These are phyloP conservation scores for Eutrema heterophyllum DNA, from an alignment of 345 rosid genomes.

Conservation along the genomic window DNA sequence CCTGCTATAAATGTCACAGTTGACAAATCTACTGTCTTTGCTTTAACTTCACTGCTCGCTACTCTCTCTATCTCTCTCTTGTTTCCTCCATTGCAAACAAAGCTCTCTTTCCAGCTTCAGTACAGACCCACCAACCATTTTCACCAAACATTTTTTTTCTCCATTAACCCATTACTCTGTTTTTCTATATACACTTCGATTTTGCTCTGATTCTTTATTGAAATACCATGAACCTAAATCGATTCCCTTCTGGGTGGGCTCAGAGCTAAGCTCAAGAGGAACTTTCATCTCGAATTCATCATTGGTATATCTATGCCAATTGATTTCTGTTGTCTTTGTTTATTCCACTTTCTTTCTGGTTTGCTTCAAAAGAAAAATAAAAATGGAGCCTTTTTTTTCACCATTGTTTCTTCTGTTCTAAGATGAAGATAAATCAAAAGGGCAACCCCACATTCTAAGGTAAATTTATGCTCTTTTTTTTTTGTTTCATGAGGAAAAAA, in stretches of 20 bases:
- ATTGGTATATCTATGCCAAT: slow-evolving; percentile 46
- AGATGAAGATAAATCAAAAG: slow-evolving; percentile 52
- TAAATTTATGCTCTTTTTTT: not conserved
- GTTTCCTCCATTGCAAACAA: slow-evolving; percentile 91
- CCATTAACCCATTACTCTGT: slow-evolving; percentile 11
- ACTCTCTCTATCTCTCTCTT: slow-evolving; percentile 28
- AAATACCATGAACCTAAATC: not conserved
- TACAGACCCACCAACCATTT: slow-evolving; percentile 56
- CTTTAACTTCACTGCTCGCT: slow-evolving; percentile 46
- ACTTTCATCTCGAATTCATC: slow-evolving; percentile 27
- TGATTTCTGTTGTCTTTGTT: slow-evolving; percentile 21
- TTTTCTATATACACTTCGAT: not conserved
- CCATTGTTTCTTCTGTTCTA: slow-evolving; percentile 39
- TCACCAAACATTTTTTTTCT: slow-evolving; percentile 22
- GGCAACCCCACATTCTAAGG: slow-evolving; percentile 26
- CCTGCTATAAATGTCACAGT: slow-evolving; percentile 43
- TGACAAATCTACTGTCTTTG: slow-evolving; percentile 26
- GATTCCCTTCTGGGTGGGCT: not conserved
- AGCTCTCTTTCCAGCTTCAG: slow-evolving; percentile 63
- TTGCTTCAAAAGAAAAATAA: slow-evolving; percentile 22
- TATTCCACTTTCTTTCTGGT: not conserved
- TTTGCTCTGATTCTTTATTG: slow-evolving; percentile 5
- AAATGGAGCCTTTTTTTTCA: slow-evolving; percentile 31
- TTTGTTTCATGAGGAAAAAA: slow-evolving; percentile 20
- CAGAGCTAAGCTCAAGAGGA: not conserved